phyloP scores from a whole-genome alignment of 345 rosid species.

The Citropsis articulata region DNA sequence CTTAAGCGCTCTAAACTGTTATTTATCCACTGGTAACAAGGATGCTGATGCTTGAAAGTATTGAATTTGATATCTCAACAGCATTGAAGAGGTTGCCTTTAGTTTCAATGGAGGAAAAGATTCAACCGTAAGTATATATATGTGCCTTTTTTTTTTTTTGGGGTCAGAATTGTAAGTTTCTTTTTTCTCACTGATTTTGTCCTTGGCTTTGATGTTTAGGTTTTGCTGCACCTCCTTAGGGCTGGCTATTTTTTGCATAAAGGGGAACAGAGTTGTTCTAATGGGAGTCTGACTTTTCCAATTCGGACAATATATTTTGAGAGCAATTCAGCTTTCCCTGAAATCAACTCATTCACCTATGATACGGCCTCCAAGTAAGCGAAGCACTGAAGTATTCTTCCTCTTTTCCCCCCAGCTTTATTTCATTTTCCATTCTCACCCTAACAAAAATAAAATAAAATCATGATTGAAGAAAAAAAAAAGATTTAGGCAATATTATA shows the following conservation, averaged over 20 bases:
- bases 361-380: conserved; percentile 73
- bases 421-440: neutral
- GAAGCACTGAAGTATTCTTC: neutral
- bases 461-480: neutral
- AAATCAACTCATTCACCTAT: conserved; percentile 87
- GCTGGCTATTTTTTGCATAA: conserved; percentile 83
- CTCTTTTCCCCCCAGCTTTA: neutral
- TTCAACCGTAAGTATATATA: conserved; percentile 72
- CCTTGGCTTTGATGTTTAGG: conserved; percentile 49
- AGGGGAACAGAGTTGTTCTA: conserved; percentile 49
- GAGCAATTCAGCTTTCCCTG: conserved; percentile 78
- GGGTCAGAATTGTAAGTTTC: conserved; percentile 7
- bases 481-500: neutral
- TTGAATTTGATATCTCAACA: conserved; percentile 30
- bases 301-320: conserved; percentile 91
- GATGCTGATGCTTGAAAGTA: conserved; percentile 24
- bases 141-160: conserved; percentile 3
- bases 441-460: neutral
- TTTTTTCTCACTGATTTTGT: conserved; percentile 19
- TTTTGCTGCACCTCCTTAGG: conserved; percentile 86
- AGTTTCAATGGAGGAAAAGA: conserved; percentile 99
- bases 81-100: conserved; percentile 92
- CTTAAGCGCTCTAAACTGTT: conserved; percentile 1
- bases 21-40: conserved; percentile 6
- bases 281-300: conserved; percentile 69